Base-by-base conservation (phyloP, 306 rosid genomes). In the Prunus persica region DNA sequence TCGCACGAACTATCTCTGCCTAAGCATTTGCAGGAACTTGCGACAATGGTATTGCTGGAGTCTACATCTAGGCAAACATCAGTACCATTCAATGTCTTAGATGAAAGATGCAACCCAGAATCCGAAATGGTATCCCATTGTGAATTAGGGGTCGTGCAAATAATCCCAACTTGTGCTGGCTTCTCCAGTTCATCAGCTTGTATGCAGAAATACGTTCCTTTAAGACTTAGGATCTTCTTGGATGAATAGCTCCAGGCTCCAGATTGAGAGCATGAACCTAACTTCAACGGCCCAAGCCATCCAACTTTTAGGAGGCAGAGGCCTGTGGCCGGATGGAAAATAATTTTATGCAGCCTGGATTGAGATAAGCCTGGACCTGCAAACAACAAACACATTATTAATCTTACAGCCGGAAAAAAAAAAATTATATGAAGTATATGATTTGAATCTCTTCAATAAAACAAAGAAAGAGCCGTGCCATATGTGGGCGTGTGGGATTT, bases 311-410 rank as follows among this genome's bases (percentile, higher is more conserved):
- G 61, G 11, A 95, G 82, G 19, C 97, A 95, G 1, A 87, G 86
- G 30, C 98, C 96, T 0, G 96, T 90, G 28, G 76, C 67, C 50
- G 98, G 97, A 78, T 95, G 98, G 47, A 82, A 90, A 28, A 95
- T 89, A 15, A 90, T 71, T 82, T 87, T 89, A 62, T 85, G 68
- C 72, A 41, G 49, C 49, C 69, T 56, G 9, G 61, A 34, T 38
- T 32, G 9, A 69, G 70, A 28, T 55, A 74, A 1, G 0, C 87
- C 86, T 69, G 97, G 96, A 71, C 93, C 96, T 92, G 89, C 73
- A 84, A 72, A 16, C 27, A 72, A 67, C 11, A 54, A 3, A 65
- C 46, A 67, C 19, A 67, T 22, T 22, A 25, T 60, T 11, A 25
- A 60, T 2, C 65, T 57, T 22, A 8, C 9, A 38, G 9, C 43